A percentile compares a stretch with the other conserved stretches of the same genome.
Evolutionary conservation across 371 early-diverging fungal species (phyloP).

Genomic region (Smittium culicis): DNA sequence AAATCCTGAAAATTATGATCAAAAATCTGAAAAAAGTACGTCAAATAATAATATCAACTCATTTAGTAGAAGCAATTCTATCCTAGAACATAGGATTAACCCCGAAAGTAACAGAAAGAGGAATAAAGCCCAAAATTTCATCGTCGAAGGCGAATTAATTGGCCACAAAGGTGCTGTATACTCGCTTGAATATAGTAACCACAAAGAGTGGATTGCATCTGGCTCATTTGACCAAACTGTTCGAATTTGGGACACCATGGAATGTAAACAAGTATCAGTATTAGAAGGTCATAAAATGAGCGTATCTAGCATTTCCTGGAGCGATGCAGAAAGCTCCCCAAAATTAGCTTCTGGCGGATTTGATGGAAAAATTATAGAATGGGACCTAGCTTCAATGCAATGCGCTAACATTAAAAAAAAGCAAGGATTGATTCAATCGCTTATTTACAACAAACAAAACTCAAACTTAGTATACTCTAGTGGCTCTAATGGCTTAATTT

Average conservation of each 20-base stretch:
- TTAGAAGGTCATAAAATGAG: constrained; percentile 26
- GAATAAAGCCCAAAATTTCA: constrained; percentile 7
- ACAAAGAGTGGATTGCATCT: constrained; percentile 23
- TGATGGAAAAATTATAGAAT: constrained; percentile 26
- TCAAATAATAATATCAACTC: background rate
- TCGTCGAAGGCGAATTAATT: constrained; percentile 22
- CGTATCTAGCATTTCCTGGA: constrained; percentile 30
- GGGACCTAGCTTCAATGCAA: constrained; percentile 22
- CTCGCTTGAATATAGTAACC: constrained; percentile 25
- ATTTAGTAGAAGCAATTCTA: background rate
- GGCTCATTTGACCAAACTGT: constrained; percentile 31
- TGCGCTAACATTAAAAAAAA: constrained; percentile 13
- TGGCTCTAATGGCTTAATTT: constrained; percentile 27
- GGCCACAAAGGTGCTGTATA: constrained; percentile 31
- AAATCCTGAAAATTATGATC: too few relatives aligned
- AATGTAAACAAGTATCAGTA: constrained; percentile 23
- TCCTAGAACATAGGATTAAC: background rate
- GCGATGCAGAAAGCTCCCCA: constrained; percentile 16
- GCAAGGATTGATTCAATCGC: constrained; percentile 26
- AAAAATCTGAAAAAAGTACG: background rate
- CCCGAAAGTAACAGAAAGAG: constrained; percentile 10
- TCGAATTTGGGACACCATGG: constrained; percentile 29
- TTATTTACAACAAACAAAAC: constrained; percentile 29
- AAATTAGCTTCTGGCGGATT: constrained; percentile 24
- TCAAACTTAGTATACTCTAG: constrained; percentile 22